phyloP scores from a whole-genome alignment of 1,284 basidiomycete genomes.

The Pascua guehoae region DNA sequence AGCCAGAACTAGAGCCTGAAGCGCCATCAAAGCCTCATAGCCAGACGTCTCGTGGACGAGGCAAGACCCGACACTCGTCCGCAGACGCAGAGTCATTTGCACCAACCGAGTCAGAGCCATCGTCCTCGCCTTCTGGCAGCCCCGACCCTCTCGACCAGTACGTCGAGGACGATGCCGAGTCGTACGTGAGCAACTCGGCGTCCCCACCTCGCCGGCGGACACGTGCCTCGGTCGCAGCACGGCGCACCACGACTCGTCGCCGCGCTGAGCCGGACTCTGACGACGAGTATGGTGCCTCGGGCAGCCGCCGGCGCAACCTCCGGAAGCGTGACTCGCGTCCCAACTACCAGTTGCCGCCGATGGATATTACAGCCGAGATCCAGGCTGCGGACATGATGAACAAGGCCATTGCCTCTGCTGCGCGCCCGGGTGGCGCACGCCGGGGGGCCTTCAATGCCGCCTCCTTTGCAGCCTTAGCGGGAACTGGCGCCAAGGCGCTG shows the following conservation, averaged over 20 bases:
- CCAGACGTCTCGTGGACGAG: too few relatives aligned
- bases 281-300: conserved; percentile 25
- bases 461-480: conserved; percentile 31
- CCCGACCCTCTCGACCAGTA: conserved; percentile 24
- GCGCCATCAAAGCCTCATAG: too few relatives aligned
- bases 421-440: conserved; percentile 28
- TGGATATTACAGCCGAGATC: conserved; percentile 37
- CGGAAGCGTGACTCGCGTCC: conserved; percentile 40
- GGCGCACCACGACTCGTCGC: conserved; percentile 17
- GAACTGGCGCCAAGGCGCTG: conserved; percentile 20
- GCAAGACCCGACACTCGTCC: neutral
- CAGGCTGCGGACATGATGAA: conserved; percentile 24
- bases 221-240: neutral
- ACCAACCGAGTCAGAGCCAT: conserved; percentile 24
- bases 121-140: conserved; percentile 15
- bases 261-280: conserved; percentile 25
- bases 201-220: conserved; percentile 8
- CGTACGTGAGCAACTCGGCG: neutral
- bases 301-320: conserved; percentile 26
- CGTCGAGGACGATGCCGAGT: conserved; percentile 44
- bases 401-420: conserved; percentile 29
- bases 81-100: conserved; percentile 33
- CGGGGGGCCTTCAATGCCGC: conserved; percentile 26
- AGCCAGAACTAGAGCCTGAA: neutral
- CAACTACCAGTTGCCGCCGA: conserved; percentile 47